These are phyloP conservation scores for Spizellomyces punctatus DNA, from an alignment of 192 early-diverging fungal species.

Conservation along the genomic window DNA sequence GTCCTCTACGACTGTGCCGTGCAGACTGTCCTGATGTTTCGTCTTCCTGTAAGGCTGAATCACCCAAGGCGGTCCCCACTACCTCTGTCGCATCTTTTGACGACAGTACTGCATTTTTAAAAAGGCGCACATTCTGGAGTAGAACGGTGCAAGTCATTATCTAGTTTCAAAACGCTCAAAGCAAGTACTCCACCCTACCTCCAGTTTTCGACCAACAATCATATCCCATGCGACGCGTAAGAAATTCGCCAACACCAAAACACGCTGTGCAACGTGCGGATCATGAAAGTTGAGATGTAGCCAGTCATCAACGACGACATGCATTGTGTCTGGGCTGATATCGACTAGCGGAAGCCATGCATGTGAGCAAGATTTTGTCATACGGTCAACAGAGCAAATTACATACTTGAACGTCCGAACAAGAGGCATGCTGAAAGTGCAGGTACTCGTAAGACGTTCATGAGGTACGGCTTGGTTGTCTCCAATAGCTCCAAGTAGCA, in stretches of 20 bases:
- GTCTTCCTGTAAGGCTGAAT: too few species aligned
- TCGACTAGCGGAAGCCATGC: constrained; percentile 46
- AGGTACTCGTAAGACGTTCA: constrained; percentile 62
- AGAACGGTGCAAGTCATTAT: background rate
- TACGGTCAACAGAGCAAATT: too few species aligned
- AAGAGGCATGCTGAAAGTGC: constrained; percentile 58
- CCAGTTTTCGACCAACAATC: constrained; percentile 20
- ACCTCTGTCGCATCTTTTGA: background rate
- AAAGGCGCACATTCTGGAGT: background rate
- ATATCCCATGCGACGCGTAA: constrained; percentile 53
- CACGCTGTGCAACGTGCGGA: constrained; percentile 35
- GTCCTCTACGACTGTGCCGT: too few species aligned
- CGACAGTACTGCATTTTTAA: background rate
- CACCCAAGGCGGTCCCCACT: background rate
- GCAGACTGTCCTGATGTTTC: too few species aligned
- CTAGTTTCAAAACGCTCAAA: too few species aligned
- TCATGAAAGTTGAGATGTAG: constrained; percentile 53
- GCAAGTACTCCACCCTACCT: background rate
- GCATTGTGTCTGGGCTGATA: constrained; percentile 54
- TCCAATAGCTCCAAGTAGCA: constrained; percentile 67
- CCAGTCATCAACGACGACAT: constrained; percentile 63
- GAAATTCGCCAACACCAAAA: constrained; percentile 51
- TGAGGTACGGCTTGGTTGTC: constrained; percentile 68
- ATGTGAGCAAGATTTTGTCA: too few species aligned
- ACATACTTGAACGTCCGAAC: constrained; percentile 60